Conservation (phyloP, 2,329 filamentous ascomycete genomes). For the Fusarium anguioides region DNA sequence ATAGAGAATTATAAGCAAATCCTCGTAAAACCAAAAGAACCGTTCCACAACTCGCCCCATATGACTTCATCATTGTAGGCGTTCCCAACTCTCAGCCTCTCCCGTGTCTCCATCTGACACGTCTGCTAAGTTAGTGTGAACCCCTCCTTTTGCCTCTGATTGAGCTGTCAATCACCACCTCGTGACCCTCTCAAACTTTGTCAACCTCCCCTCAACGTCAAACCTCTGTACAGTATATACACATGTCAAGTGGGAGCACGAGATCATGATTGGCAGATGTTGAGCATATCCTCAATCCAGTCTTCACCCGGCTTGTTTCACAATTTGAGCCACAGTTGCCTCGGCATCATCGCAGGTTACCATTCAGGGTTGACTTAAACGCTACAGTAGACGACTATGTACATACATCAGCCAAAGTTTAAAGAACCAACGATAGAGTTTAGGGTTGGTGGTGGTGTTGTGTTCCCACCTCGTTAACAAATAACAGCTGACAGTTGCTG, state of each 20-base stretch:
- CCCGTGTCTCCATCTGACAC: conserved; percentile 30
- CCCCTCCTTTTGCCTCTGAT: conserved; percentile 14
- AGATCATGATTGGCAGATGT: conserved; percentile 12
- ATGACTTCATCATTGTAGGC: conserved; percentile 28
- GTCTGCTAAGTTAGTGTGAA: conserved; percentile 17
- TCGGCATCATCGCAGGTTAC: conserved; percentile 8
- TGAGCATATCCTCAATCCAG: conserved; percentile 4
- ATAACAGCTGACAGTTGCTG: conserved; percentile 13
- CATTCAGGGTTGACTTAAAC: not conserved
- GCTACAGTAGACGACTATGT: too few species aligned
- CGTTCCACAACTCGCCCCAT: conserved; percentile 27
- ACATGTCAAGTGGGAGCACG: not conserved
- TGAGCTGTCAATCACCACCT: conserved; percentile 17
- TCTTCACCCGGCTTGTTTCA: conserved; percentile 2
- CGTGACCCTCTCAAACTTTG: conserved; percentile 28
- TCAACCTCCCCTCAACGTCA: not conserved
- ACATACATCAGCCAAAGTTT: not conserved
- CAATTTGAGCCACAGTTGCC: not conserved
- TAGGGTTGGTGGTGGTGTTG: conserved; percentile 12
- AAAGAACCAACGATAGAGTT: conserved; percentile 9
- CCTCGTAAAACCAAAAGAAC: conserved; percentile 2
- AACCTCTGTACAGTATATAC: not conserved
- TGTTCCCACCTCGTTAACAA: conserved; percentile 1
- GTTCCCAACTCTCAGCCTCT: conserved; percentile 25
- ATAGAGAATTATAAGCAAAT: not conserved